Percentiles rank a stretch among this genome's conserved stretches.
Conservation (phyloP, 2,329 filamentous ascomycete species). For the Alternaria brassicicola region DNA sequence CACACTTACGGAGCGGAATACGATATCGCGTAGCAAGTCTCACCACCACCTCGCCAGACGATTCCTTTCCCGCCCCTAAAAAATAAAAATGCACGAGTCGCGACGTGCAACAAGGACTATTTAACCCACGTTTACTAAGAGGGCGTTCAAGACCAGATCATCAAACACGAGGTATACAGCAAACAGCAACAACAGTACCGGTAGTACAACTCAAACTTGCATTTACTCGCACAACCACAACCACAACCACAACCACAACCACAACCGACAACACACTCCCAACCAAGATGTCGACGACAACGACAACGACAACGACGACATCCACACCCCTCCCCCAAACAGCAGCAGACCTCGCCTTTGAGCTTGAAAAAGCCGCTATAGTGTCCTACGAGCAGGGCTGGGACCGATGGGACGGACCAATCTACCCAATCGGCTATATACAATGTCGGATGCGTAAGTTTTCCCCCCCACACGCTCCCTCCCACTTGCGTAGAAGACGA, state of each 20-base stretch:
- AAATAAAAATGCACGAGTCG: neutral
- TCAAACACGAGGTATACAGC: neutral
- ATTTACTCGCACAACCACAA: neutral
- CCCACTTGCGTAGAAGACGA: no score
- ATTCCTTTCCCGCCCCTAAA: no score
- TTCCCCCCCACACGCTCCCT: neutral
- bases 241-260: neutral
- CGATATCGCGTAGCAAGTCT: neutral
- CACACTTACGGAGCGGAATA: neutral
- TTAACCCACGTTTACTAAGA: neutral
- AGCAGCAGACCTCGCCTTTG: constrained; percentile 26
- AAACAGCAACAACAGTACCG: neutral
- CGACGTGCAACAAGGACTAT: neutral
- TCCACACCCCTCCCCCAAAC: neutral
- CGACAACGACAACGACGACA: no score
- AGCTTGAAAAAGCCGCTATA: constrained; percentile 31
- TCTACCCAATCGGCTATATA: constrained; percentile 31
- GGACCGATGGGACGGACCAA: constrained; percentile 35
- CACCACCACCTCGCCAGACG: neutral
- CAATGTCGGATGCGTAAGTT: constrained; percentile 32
- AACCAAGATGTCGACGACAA: constrained; percentile 1
- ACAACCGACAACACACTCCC: neutral
- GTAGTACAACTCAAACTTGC: no score
- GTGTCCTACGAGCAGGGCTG: constrained; percentile 36
- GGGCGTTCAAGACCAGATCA: no score